Evolutionary conservation across 495 filamentous ascomycete species (phyloP), one percentile per base, ranked within the genome.

Genomic region (Hamigera avellanea): DNA sequence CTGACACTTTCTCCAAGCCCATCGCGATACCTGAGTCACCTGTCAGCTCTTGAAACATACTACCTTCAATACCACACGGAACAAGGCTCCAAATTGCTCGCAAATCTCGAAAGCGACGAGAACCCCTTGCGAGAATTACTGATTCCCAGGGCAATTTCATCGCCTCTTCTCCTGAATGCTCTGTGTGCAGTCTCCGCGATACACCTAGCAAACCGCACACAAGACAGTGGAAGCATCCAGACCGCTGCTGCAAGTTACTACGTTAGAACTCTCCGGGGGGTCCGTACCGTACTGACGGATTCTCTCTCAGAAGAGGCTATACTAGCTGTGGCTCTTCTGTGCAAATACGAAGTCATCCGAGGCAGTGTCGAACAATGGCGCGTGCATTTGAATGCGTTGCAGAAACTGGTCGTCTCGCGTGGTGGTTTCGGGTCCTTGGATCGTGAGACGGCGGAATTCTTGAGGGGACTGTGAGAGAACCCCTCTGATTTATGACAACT

Each of bases 51-150:
- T 29, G 63, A 67, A 40, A 51, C 52, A 10, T 56, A 65, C 33
- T 67, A 62, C 39, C 53, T 67, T 14, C 61, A 65, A 44, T 67
- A 67, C 27, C 61, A 67, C 28, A 52, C 59, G 32, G 60, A 64
- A 37, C 36, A 49, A 19, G 63, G 56, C 15, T 65, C 61, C 25
- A 56, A 49, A 19, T 49, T 62, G 2, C 45, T 67, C 32, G 56
- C 60, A 10, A 67, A 67, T 8, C 48, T 67, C 10, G 61, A 67
- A 43, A 61, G 43, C 15, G 50, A 56, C 25, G 56, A 59, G 12
- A 67, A 67, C 25, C 63, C 63, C 0, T 42, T 67, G 12, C 58
- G 62, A 5, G 59, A 57, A 14, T 32, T 67, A 18, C 43, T 67
- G 1, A 62, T 67, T 13, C 63, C 63, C 5, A 46, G 60, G 12